These are phyloP conservation scores for Penicillium sclerotigenum DNA, from an alignment of 2,329 filamentous ascomycete species.

Conservation along the genomic window DNA sequence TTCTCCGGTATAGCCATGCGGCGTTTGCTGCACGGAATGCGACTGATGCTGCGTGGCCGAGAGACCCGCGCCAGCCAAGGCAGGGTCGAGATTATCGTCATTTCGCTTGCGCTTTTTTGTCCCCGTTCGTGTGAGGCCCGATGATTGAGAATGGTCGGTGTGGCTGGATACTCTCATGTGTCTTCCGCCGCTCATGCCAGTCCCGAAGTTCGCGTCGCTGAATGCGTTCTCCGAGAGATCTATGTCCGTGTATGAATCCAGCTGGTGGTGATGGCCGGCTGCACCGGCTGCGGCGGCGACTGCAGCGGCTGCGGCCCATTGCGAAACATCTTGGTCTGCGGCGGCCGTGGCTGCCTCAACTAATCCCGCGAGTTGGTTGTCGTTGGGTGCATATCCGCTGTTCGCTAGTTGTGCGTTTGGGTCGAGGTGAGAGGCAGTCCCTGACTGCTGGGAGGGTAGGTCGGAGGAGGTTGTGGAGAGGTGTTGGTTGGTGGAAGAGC, in stretches of 20 bases:
- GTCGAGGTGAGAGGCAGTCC: slow-evolving; percentile 30
- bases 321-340: slow-evolving; percentile 39
- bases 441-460: slow-evolving; percentile 21
- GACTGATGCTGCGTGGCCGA: slow-evolving; percentile 25
- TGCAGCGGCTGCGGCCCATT: slow-evolving; percentile 46
- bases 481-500: slow-evolving; percentile 32
- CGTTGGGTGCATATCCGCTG: slow-evolving; percentile 36
- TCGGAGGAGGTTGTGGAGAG: slow-evolving; percentile 28
- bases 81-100: slow-evolving; percentile 39
- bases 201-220: slow-evolving; percentile 33
- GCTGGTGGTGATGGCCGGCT: slow-evolving; percentile 40
- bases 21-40: slow-evolving; percentile 23
- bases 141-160: slow-evolving; percentile 29
- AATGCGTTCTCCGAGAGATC: slow-evolving; percentile 43
- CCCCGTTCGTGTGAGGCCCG: slow-evolving; percentile 33
- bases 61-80: slow-evolving; percentile 30
- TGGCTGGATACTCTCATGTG: slow-evolving; percentile 27
- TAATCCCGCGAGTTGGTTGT: slow-evolving; percentile 46
- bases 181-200: slow-evolving; percentile 26
- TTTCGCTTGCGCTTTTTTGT: slow-evolving; percentile 44
- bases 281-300: slow-evolving; percentile 49
- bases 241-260: slow-evolving; percentile 42
- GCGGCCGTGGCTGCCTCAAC: slow-evolving; percentile 48
- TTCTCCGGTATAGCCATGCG: slow-evolving; percentile 31
- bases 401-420: slow-evolving; percentile 28